Base-by-base conservation (phyloP, 2,329 filamentous ascomycete genomes). In the Colletotrichum chrysophilum region DNA sequence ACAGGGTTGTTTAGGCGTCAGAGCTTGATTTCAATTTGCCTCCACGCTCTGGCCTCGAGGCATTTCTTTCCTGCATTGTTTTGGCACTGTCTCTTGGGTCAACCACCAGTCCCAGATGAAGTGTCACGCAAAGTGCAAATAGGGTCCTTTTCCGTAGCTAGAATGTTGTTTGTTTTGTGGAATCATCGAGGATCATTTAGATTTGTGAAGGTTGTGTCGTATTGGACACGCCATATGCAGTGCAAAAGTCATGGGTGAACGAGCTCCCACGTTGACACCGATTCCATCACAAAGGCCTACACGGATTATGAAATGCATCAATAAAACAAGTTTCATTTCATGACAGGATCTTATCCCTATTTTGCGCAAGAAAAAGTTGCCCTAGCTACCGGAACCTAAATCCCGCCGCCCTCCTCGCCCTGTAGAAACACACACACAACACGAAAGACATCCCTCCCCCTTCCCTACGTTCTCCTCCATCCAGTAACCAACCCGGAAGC, bases 1-100 rank as follows among this genome's bases (percentile, higher is more conserved):
- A 66, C 69, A 71, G 66, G 75, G 75, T 73, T 71, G 75, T 77
- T 77, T 12, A 77, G 76, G 76, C 76, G 76, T 78, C 55, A 70
- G 71, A 66, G 48, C 62, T 73, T 74, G n/a, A 66, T 61, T 69
- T 74, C 61, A 62, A 28, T 72, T 34, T 74, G 58, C 70, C 64
- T 76, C 62, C 48, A 66, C 58, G 36, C 70, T 77, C 70, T 76
- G 55, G 66, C 64, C 64, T 62, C 36, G 58, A 74, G 70, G 66
- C 61, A 76, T 68, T 74, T 66, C 55, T 61, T 69, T 70, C n/a
- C 36, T 64, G 58, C n/a, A 60, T 69, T 66, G 61, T 68, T 69
- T 74, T 34, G 32, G 62, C 43, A 75, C 43, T 75, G 70, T 74
- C 32, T 68, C 21, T 36, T 36, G 58, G 58, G 74, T 48, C 36